These are phyloP conservation scores for Apiotrichum mycotoxinovorans DNA, from an alignment of 1,284 basidiomycete species.

Conservation along the genomic window DNA sequence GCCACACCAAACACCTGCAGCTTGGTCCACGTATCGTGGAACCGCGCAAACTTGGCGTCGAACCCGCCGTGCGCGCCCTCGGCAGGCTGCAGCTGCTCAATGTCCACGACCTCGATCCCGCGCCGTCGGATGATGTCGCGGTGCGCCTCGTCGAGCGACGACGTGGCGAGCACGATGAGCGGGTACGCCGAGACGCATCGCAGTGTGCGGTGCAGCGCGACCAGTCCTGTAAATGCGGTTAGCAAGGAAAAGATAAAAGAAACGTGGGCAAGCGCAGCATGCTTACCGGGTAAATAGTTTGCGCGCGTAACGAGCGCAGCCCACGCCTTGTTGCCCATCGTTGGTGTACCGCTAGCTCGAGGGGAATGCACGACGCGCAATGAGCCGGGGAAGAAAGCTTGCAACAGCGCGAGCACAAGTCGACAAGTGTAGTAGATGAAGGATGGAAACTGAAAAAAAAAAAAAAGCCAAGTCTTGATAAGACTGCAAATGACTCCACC, in stretches of 20 bases:
- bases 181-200: constrained; percentile 68
- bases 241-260: no score
- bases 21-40: constrained; percentile 87
- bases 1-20: constrained; percentile 71
- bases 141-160: constrained; percentile 58
- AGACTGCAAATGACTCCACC: no score
- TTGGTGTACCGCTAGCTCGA: neutral
- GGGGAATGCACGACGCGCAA: neutral
- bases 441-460: no score
- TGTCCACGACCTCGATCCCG: constrained; percentile 59
- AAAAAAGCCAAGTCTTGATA: no score
- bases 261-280: no score
- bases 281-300: constrained; percentile 59
- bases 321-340: constrained; percentile 50
- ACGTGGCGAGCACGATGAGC: constrained; percentile 75
- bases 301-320: constrained; percentile 65
- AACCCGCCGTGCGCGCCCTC: constrained; percentile 53
- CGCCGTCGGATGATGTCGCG: constrained; percentile 58
- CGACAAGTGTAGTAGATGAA: no score
- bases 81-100: constrained; percentile 61
- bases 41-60: constrained; percentile 53
- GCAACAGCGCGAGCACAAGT: no score
- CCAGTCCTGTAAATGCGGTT: constrained; percentile 38
- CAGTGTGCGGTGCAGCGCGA: constrained; percentile 70
- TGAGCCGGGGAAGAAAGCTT: neutral